Evolutionary conservation across 331 rosid genomes (phyloP).

Genomic region (Quercus tomentella): DNA sequence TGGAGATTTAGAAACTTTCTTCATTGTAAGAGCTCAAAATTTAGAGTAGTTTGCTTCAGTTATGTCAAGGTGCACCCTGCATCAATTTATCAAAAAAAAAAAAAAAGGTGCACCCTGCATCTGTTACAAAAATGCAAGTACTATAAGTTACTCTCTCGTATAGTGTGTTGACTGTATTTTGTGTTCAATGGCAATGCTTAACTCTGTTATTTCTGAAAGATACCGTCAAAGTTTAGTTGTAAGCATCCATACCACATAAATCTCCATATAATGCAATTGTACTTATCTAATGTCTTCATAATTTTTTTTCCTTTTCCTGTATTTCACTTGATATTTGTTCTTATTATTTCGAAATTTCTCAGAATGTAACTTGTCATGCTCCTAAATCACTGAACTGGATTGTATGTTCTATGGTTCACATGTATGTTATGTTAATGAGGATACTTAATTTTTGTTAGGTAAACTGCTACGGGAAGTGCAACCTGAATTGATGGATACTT

Average conservation of each 20-base stretch:
- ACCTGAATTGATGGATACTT: slow-evolving; percentile 76
- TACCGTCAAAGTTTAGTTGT: no score
- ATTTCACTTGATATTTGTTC: neutral
- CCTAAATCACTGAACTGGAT: neutral
- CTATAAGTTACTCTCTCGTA: no score
- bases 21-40: no score
- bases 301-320: neutral
- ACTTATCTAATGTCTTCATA: neutral
- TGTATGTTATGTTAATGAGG: neutral
- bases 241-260: neutral
- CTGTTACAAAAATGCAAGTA: no score
- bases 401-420: slow-evolving; percentile 1
- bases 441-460: slow-evolving; percentile 37
- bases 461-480: slow-evolving; percentile 72
- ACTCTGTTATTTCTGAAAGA: no score
- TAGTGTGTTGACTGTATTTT: no score
- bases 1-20: no score
- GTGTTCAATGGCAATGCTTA: no score
- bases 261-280: neutral
- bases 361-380: neutral
- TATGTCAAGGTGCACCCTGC: no score
- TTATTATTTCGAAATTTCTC: neutral
- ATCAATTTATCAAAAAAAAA: no score
- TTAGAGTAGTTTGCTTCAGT: no score
- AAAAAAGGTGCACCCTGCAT: no score